Conservation (phyloP, 225 moss, liverwort and hornwort species). For the Physcomitrellopsis africana region DNA sequence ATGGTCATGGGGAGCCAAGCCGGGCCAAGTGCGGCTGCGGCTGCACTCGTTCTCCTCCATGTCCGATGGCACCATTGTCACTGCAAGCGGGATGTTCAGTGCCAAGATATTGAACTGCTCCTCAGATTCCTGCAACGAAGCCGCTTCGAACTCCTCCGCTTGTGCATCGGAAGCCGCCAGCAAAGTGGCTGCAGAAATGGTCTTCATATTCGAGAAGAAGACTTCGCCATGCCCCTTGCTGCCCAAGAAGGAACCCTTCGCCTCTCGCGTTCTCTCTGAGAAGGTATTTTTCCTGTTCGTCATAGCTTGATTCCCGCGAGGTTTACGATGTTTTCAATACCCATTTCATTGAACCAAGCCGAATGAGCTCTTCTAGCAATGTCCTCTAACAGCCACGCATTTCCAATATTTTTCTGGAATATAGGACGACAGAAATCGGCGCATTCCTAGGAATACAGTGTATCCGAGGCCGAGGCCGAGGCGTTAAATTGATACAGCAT, state of each 20-base stretch:
- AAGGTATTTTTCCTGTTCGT: constrained; percentile 19
- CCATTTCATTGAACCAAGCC: too few relatives aligned
- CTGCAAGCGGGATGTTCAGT: constrained; percentile 46
- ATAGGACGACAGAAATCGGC: too few relatives aligned
- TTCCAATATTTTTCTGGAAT: too few relatives aligned
- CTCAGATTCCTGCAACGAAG: constrained; percentile 30
- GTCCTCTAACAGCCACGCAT: too few relatives aligned
- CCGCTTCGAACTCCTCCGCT: constrained; percentile 20
- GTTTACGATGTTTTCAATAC: too few relatives aligned
- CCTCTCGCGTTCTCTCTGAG: not conserved
- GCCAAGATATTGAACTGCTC: constrained; percentile 42
- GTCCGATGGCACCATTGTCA: constrained; percentile 47
- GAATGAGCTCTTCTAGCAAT: too few relatives aligned
- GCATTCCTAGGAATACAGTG: too few relatives aligned
- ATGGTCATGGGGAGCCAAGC: constrained; percentile 42
- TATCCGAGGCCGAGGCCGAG: too few relatives aligned
- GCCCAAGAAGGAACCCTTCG: not conserved
- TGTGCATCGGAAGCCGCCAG: constrained; percentile 23
- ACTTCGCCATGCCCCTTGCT: constrained; percentile 19
- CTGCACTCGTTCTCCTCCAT: constrained; percentile 48
- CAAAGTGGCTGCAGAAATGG: constrained; percentile 41
- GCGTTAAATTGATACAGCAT: too few relatives aligned
- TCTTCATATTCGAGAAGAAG: constrained; percentile 49
- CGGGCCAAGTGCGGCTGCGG: constrained; percentile 37
- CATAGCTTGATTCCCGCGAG: too few relatives aligned